These are phyloP conservation scores for Trametes hirsuta DNA, from an alignment of 1,284 basidiomycete species.

Conservation along the genomic window DNA sequence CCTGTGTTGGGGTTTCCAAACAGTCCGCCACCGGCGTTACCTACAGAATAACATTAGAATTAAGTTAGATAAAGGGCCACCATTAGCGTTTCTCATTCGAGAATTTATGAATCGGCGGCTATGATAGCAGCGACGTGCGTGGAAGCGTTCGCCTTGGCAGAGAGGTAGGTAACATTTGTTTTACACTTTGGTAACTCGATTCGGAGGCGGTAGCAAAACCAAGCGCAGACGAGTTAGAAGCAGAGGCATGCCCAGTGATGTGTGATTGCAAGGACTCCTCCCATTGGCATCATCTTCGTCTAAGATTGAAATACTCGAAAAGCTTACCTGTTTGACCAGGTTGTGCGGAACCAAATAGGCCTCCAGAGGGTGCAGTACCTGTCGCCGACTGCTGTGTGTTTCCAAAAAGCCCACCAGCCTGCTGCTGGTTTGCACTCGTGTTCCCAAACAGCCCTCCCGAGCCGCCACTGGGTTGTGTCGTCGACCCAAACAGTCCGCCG, in stretches of 20 bases:
- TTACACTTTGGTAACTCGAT: too few species aligned
- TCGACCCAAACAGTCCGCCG: slow-evolving; percentile 20
- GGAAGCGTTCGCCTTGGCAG: too few species aligned
- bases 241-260: too few species aligned
- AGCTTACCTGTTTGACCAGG: slow-evolving; percentile 5
- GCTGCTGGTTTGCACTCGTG: slow-evolving; percentile 5
- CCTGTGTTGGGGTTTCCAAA: slow-evolving; percentile 31
- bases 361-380: not conserved
- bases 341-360: slow-evolving; percentile 15
- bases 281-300: not conserved
- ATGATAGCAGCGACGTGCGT: too few species aligned
- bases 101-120: too few species aligned
- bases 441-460: slow-evolving; percentile 27
- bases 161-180: too few species aligned
- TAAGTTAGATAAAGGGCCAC: not conserved
- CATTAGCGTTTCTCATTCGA: too few species aligned
- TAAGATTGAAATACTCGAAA: not conserved
- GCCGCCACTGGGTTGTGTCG: slow-evolving; percentile 24
- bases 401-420: slow-evolving; percentile 17
- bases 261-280: too few species aligned
- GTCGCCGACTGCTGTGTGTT: slow-evolving; percentile 10
- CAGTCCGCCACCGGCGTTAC: slow-evolving; percentile 22
- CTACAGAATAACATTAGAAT: not conserved
- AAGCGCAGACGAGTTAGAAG: too few species aligned
- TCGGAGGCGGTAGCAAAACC: too few species aligned